A percentile compares a stretch with the other conserved stretches of the same genome.
phyloP scores from a whole-genome alignment of 306 rosid species.

The Quillaja saponaria region DNA sequence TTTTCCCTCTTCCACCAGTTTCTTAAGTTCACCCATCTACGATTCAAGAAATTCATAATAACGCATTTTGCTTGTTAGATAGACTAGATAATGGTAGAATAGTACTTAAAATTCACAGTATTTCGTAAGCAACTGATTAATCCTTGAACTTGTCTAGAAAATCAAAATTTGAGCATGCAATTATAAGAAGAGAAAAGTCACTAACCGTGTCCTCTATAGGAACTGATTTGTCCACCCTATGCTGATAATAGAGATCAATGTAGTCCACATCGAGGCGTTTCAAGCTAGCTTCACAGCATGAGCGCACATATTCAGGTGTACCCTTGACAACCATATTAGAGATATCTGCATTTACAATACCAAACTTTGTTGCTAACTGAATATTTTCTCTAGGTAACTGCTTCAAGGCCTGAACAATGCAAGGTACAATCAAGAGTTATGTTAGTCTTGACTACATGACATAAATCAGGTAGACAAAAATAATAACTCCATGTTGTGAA shows the following conservation, averaged over 20 bases:
- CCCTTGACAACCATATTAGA: slow-evolving; percentile 39
- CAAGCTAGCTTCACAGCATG: slow-evolving; percentile 72
- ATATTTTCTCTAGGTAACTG: slow-evolving; percentile 64
- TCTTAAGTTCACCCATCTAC: slow-evolving; percentile 75
- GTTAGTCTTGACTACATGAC: too few species aligned
- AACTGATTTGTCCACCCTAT: slow-evolving; percentile 50
- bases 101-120: slow-evolving; percentile 4
- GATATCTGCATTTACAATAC: slow-evolving; percentile 15
- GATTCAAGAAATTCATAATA: neutral
- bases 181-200: too few species aligned
- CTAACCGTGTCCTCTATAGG: slow-evolving; percentile 81
- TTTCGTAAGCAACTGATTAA: neutral
- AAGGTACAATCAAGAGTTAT: too few species aligned
- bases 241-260: slow-evolving; percentile 83
- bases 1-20: slow-evolving; percentile 79
- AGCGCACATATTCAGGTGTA: slow-evolving; percentile 66
- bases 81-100: neutral
- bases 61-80: neutral
- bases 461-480: too few species aligned
- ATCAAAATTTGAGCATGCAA: too few species aligned
- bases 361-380: slow-evolving; percentile 79
- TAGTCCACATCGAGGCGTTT: slow-evolving; percentile 66
- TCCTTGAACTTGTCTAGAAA: too few species aligned
- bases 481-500: too few species aligned
- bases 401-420: slow-evolving; percentile 54